Conservation (phyloP, 331 rosid genomes). For the Cucumis variabilis region DNA sequence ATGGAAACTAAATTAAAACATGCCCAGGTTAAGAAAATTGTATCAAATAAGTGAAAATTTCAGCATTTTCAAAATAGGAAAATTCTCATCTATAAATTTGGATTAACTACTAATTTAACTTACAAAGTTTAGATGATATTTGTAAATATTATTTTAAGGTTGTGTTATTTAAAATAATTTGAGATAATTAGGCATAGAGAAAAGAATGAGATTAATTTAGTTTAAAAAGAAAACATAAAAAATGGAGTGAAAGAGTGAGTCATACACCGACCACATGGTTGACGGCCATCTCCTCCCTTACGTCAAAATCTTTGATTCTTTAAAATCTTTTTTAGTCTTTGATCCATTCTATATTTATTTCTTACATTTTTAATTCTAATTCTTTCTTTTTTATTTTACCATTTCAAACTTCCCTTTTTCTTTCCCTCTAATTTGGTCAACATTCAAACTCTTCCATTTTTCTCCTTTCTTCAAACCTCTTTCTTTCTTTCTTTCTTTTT, state of each 20-base stretch:
- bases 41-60: too few relatives aligned
- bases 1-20: too few relatives aligned
- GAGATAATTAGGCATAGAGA: too few relatives aligned
- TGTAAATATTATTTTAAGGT: too few relatives aligned
- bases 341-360: not conserved
- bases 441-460: not conserved
- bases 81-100: too few relatives aligned
- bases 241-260: not conserved
- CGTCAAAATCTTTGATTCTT: constrained; percentile 25
- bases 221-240: too few relatives aligned
- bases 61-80: too few relatives aligned
- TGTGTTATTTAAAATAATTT: too few relatives aligned
- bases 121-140: too few relatives aligned
- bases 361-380: not conserved
- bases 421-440: not conserved
- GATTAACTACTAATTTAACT: too few relatives aligned
- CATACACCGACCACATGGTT: constrained; percentile 5
- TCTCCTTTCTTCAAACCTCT: not conserved
- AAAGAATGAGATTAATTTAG: too few relatives aligned
- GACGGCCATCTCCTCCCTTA: constrained; percentile 12
- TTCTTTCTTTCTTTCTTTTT: not conserved
- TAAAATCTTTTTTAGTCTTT: not conserved
- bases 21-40: too few relatives aligned
- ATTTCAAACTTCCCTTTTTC: constrained; percentile 18
- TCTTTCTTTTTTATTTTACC: not conserved